These are phyloP conservation scores for Chrysophaeum taylorii DNA, from an alignment of 352 stramenopile genomes.

Conservation along the genomic window DNA sequence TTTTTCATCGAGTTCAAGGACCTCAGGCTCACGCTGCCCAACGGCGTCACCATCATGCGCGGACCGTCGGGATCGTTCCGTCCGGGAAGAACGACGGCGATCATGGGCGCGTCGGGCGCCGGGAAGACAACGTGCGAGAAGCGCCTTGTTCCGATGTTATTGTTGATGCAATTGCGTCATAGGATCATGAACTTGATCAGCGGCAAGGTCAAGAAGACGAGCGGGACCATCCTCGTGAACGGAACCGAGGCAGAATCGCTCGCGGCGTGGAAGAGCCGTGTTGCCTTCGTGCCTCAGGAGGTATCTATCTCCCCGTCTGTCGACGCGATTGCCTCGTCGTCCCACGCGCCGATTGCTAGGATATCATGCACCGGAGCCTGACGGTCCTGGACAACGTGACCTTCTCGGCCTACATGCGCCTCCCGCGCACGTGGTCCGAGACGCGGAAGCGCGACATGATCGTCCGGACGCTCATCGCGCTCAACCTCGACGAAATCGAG, in stretches of 20 bases:
- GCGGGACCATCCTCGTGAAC: not conserved
- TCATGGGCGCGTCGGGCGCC: conserved; percentile 11
- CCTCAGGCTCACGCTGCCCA: not conserved
- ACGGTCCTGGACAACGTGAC: conserved; percentile 53
- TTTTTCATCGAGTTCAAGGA: conserved; percentile 3
- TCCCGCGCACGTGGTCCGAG: conserved; percentile 31
- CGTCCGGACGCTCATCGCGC: conserved; percentile 12
- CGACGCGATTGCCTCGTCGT: too few species aligned
- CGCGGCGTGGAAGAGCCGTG: conserved; percentile 38
- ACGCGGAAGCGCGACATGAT: conserved; percentile 15
- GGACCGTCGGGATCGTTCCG: not conserved
- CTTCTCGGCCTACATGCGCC: conserved; percentile 35
- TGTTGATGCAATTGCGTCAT: too few species aligned
- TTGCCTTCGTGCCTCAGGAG: conserved; percentile 69
- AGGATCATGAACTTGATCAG: conserved; percentile 9
- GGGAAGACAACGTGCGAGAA: conserved; percentile 12
- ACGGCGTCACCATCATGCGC: conserved; percentile 10
- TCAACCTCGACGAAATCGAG: conserved; percentile 16
- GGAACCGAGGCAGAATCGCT: not conserved
- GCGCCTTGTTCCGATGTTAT: too few species aligned
- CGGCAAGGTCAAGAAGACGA: conserved; percentile 2
- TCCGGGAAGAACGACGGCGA: conserved; percentile 1
- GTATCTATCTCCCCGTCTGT: too few species aligned
- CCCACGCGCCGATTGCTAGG: too few species aligned
- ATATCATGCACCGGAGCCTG: conserved; percentile 57